Evolutionary conservation across 257 asterid species (phyloP).

Genomic region (Eustoma russellianum): DNA sequence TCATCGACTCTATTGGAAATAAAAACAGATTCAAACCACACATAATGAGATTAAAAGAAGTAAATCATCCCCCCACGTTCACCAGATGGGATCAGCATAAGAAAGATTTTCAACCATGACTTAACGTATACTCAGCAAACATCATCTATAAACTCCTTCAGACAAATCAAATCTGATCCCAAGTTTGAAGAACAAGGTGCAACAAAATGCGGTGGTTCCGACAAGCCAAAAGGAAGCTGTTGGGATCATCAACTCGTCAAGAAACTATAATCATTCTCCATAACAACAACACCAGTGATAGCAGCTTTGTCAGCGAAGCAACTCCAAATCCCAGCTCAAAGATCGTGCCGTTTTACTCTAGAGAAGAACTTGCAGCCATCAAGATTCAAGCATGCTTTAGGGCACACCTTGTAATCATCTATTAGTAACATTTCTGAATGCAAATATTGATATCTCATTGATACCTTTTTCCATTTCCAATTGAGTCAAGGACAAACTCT

Average conservation of each 20-base stretch:
- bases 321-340: conserved; percentile 8
- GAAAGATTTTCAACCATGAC: no score
- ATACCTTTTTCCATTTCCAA: no score
- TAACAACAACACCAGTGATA: conserved; percentile 25
- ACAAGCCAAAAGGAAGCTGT: conserved; percentile 27
- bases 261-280: conserved; percentile 19
- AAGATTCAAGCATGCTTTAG: conserved; percentile 62
- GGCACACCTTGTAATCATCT: conserved; percentile 51
- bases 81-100: neutral
- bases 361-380: conserved; percentile 60
- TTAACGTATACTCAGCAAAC: no score
- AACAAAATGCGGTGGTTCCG: conserved; percentile 22
- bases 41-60: neutral
- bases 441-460: no score
- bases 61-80: conserved; percentile 37
- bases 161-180: no score
- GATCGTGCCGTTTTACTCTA: conserved; percentile 19
- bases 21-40: no score
- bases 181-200: no score
- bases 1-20: no score
- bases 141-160: no score
- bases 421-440: neutral
- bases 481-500: no score
- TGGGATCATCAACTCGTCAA: conserved; percentile 15
- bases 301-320: conserved; percentile 21